These are phyloP conservation scores for Patellaria atrata DNA, from an alignment of 495 filamentous ascomycete genomes.

Conservation along the genomic window DNA sequence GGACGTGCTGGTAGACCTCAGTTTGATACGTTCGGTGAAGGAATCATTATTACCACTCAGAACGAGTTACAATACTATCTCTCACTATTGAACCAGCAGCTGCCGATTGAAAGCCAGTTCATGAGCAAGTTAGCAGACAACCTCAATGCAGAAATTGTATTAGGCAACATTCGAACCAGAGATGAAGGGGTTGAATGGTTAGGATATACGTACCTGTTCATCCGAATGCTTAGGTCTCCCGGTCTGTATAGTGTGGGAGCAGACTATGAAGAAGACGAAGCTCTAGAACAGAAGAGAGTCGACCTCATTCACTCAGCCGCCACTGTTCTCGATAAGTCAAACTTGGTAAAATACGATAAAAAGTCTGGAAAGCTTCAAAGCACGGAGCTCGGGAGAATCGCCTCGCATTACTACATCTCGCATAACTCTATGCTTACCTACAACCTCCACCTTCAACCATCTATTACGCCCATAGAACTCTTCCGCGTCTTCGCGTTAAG, in stretches of 20 bases:
- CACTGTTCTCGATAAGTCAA: constrained; percentile 69
- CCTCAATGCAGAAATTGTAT: constrained; percentile 89
- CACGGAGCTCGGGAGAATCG: constrained; percentile 87
- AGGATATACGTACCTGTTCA: constrained; percentile 95
- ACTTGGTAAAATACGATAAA: constrained; percentile 88
- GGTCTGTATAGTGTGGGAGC: constrained; percentile 91
- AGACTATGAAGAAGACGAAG: constrained; percentile 85
- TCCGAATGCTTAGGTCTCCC: constrained; percentile 93
- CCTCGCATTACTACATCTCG: constrained; percentile 97
- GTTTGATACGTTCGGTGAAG: constrained; percentile 94
- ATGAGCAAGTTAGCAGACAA: constrained; percentile 90
- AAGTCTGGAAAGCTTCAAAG: constrained; percentile 77
- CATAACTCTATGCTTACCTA: constrained; percentile 93
- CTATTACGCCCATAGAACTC: constrained; percentile 79
- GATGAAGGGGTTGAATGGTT: constrained; percentile 98
- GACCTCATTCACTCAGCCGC: constrained; percentile 94
- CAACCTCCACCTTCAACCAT: constrained; percentile 87
- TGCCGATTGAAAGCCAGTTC: constrained; percentile 95
- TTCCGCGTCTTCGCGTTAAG: constrained; percentile 97
- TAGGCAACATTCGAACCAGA: constrained; percentile 83
- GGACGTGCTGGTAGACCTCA: constrained; percentile 92
- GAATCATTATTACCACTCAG: constrained; percentile 96
- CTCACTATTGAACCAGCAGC: constrained; percentile 87
- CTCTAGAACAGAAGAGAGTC: constrained; percentile 88
- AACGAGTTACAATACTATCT: constrained; percentile 92